Base-by-base conservation (phyloP, 345 rosid species). In the Cardiospermum halicacabum region DNA sequence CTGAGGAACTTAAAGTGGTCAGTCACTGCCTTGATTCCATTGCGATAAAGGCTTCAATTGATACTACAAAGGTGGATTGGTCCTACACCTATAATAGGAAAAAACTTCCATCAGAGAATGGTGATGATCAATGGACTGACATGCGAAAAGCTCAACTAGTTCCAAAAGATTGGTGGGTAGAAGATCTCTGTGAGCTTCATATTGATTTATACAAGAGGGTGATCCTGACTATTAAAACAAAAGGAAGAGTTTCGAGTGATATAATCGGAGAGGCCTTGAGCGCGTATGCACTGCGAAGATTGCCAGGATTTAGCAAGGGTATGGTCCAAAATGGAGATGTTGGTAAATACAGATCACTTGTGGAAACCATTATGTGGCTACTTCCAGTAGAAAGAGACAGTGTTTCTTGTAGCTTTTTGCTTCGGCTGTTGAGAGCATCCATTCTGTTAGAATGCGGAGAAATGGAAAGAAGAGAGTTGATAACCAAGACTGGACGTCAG, bases 81-180 rank as follows among this genome's bases (percentile, higher is more conserved):
- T 88, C 96, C 15, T 88, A 85, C 68, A 79, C 89, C 39, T 88
- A 88, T 71, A 88, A 74, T 78, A 70, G 84, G 62, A 88, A 80
- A 69, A 85, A 85, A 74, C 79, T 83, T n/a, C 84, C 83, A 47
- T 72, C 78, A 0, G 86, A 80, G 42, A 77, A 77, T 1, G 75
- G 82, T 51, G 60, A 70, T 42, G 80, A 78, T 62, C 76, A 58
- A 2, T 77, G 86, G 83, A 85, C 83, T 7, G 85, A 84, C 4
- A 48, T 78, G 45, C 78, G 84, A 68, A 88, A 75, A 68, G 72
- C 77, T 0, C 91, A 62, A 42, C 65, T 66, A 1, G 95, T 88
- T 70, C 95, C 95, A 12, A 82, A 75, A 65, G 95, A 88, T 27
- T 88, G 95, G 95, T 88, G 95, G 95, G 89, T 88, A 0, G 91